Evolutionary conservation across 352 stramenopile species (phyloP), one percentile per base, ranked within the genome.

Genomic region (Pythium dissotocum): DNA sequence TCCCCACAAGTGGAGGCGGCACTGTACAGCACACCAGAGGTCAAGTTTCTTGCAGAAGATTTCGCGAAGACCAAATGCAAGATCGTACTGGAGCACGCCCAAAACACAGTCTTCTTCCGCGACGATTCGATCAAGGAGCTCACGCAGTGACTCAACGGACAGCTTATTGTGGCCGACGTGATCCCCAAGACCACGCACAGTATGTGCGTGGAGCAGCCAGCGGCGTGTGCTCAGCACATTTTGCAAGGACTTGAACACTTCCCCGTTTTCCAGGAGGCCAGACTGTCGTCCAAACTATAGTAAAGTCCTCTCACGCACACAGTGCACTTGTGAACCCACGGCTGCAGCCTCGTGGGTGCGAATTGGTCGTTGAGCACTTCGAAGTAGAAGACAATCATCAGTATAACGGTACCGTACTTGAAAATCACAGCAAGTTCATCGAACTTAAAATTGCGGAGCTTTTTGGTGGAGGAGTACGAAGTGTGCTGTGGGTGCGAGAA

Each of bases 121-220:
- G 42, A 58, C 1, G 46, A 49, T 9, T 44, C 57, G 0, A 46
- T 26, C 3, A 21, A 21, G 7, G 30, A 58, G 36, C 8, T 70
- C 16, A 33, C 56, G 8, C 18, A 55, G 6, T 10, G 61, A n/a
- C 55, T 65, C 33, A 35, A 40, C 7, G 63, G 52, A 16, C 49
- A 70, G 46, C 28, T 70, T 12, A 28, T 65, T 10, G 26, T 70
- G 4, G 30, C 44, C 2, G 56, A 59, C 10, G 44, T 33, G 2
- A 52, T 70, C 32, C 40, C 40, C 1, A 66, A 66, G 4, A 71
- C 65, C 38, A 71, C 58, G 0, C 65, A 71, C 58, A 61, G 44
- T n/a, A 38, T 71, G 33, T 24, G 53, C 16, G 28, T 71, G 1
- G 65, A 71, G 33, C 38, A 70, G 16, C 64, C 64, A 1, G 64